phyloP scores from a whole-genome alignment of 805 yeast species.

The Lipomyces starkeyi region DNA sequence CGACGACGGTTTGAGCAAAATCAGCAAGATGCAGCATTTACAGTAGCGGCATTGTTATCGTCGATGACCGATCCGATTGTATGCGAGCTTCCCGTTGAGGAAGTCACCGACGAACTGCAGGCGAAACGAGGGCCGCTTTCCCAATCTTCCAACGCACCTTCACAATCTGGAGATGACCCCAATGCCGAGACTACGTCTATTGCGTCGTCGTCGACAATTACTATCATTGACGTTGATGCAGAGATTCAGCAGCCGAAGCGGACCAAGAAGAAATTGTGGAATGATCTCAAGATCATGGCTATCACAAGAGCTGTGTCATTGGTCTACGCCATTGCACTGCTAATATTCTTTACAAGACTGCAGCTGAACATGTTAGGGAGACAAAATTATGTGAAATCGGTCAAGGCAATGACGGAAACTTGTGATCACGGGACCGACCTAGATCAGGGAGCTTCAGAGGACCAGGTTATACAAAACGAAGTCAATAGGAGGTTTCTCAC shows the following conservation, averaged over 20 bases:
- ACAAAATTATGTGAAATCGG: slow-evolving; percentile 79
- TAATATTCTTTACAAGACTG: slow-evolving; percentile 78
- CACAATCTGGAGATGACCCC: background rate
- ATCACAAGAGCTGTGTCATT: slow-evolving; percentile 74
- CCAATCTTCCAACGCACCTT: background rate
- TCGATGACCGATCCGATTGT: slow-evolving; percentile 70
- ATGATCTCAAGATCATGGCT: slow-evolving; percentile 74
- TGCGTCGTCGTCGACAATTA: slow-evolving; percentile 31
- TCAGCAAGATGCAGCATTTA: slow-evolving; percentile 85
- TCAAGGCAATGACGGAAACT: slow-evolving; percentile 45
- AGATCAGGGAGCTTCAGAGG: slow-evolving; percentile 6
- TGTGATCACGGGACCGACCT: slow-evolving; percentile 41
- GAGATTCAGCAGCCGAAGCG: slow-evolving; percentile 41
- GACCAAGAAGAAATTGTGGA: slow-evolving; percentile 78
- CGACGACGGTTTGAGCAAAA: slow-evolving; percentile 87
- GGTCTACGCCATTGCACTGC: slow-evolving; percentile 68
- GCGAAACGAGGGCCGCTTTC: slow-evolving; percentile 52
- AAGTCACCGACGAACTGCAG: slow-evolving; percentile 71
- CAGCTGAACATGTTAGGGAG: slow-evolving; percentile 90
- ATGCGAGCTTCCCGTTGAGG: slow-evolving; percentile 70
- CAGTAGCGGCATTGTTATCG: slow-evolving; percentile 81
- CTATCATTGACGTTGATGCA: slow-evolving; percentile 26
- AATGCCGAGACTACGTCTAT: slow-evolving; percentile 23
- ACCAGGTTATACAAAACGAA: slow-evolving; percentile 43
- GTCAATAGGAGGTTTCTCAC: slow-evolving; percentile 81